Evolutionary conservation across 257 asterid genomes (phyloP).

Genomic region (Solanum piurae): DNA sequence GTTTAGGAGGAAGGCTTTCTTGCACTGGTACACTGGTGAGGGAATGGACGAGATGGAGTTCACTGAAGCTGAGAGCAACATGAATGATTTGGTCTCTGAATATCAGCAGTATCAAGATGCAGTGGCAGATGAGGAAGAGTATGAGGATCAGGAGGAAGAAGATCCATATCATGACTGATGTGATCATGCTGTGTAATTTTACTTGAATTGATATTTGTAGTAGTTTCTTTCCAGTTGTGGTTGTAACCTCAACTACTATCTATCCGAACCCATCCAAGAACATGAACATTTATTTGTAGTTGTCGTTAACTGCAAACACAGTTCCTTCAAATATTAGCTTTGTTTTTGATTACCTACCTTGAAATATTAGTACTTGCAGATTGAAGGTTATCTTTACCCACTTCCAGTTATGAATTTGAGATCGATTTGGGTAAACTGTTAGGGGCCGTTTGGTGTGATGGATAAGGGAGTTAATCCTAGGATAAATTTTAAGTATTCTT

Average conservation of each 20-base stretch:
- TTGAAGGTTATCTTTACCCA: not conserved
- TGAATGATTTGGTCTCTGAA: slow-evolving; percentile 45
- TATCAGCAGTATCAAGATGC: slow-evolving; percentile 51
- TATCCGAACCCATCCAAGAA: not conserved
- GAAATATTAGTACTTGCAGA: not conserved
- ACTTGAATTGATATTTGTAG: not conserved
- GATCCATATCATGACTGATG: slow-evolving; percentile 9
- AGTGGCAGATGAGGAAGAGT: slow-evolving; percentile 37
- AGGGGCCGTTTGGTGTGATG: no score
- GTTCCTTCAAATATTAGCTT: not conserved
- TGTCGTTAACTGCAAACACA: not conserved
- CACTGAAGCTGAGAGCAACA: slow-evolving; percentile 50
- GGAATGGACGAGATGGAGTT: slow-evolving; percentile 56
- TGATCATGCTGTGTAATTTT: not conserved
- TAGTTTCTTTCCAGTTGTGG: slow-evolving; percentile 13
- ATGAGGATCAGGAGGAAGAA: slow-evolving; percentile 31
- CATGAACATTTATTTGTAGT: not conserved
- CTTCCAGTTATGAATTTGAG: not conserved
- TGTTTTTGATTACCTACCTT: not conserved
- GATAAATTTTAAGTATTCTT: no score
- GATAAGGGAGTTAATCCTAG: no score
- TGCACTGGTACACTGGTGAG: slow-evolving; percentile 53
- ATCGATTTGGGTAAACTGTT: no score
- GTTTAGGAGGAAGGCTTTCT: slow-evolving; percentile 53
- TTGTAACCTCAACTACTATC: slow-evolving; percentile 27